Evolutionary conservation across 2,329 filamentous ascomycete species (phyloP).

Genomic region (Fusarium zealandicum): DNA sequence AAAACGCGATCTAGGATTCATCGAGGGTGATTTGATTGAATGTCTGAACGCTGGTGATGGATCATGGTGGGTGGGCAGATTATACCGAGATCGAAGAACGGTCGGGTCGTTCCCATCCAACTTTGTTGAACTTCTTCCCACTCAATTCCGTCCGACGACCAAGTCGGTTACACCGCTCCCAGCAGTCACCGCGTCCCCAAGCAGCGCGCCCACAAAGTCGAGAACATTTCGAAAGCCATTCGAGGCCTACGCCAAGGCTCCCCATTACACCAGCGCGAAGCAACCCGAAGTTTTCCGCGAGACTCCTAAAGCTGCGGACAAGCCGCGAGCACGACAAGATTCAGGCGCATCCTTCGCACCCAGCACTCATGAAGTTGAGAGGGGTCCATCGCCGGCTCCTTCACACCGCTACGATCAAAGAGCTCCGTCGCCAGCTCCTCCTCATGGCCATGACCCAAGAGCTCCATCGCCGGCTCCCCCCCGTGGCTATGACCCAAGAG

Average conservation of each 20-base stretch:
- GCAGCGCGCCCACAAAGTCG: slow-evolving; percentile 64
- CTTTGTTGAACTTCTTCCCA: slow-evolving; percentile 89
- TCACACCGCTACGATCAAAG: slow-evolving; percentile 41
- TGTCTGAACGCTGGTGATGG: slow-evolving; percentile 97
- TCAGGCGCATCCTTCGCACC: slow-evolving; percentile 50
- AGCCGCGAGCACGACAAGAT: slow-evolving; percentile 47
- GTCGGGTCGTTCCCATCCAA: slow-evolving; percentile 96
- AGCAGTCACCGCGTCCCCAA: slow-evolving; percentile 60
- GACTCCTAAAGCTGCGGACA: slow-evolving; percentile 41
- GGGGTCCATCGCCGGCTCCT: slow-evolving; percentile 37
- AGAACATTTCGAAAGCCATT: slow-evolving; percentile 72
- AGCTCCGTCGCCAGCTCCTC: slow-evolving; percentile 39
- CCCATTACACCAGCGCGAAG: slow-evolving; percentile 70
- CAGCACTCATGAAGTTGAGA: slow-evolving; percentile 36
- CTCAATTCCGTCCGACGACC: slow-evolving; percentile 80
- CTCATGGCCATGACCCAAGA: slow-evolving; percentile 45
- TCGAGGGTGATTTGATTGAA: slow-evolving; percentile 97
- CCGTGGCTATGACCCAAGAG: slow-evolving; percentile 29
- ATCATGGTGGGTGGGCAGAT: slow-evolving; percentile 95
- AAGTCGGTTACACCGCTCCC: slow-evolving; percentile 68
- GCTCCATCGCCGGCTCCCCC: slow-evolving; percentile 40
- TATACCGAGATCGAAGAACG: slow-evolving; percentile 88
- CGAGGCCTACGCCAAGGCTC: slow-evolving; percentile 71
- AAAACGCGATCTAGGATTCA: slow-evolving; percentile 93
- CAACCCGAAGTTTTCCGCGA: slow-evolving; percentile 65